Base-by-base conservation (phyloP, 768 basidiomycete species). In the Terana coerulea region DNA sequence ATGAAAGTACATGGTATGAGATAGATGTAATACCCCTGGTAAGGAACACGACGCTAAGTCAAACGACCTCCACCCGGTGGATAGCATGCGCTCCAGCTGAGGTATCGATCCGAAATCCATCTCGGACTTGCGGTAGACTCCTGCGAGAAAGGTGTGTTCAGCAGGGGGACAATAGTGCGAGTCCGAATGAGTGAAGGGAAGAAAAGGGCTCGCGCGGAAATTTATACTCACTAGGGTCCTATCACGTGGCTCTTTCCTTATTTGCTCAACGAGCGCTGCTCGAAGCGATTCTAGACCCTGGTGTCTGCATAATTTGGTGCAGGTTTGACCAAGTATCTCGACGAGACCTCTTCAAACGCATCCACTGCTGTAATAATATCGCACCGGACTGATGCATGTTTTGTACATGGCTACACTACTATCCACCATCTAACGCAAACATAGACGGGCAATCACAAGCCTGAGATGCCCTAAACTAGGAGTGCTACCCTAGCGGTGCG, bases 141-240 rank as follows among this genome's bases (percentile, higher is more conserved):
- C 68, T 69, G 64, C 67, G 69, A 65, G 61, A 67, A 60, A 54
- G 25, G 29, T 33, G 43, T 24, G 28, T 55, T 59, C 53, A 41
- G 64, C 66, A 70, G 66, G 69, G 64, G 69, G 67, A 70, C 69
- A 70, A 70, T 70, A 70, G 64, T 66, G 69, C 69, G 60, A 57
- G 67, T 60, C 67, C 69, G 58, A 68, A 68, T 68, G 68, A 68
- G 69, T 69, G 41, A 51, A 22, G 58, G 55, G 54, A 45, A 30
- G 42, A 55, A 51, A 35, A 26, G 31, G 8, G 3, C 14, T 14
- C 30, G 37, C 37, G 37, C 3, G 3, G 30, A 9, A 19, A 9
- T 46, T 29, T 46, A 46, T 33, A 46, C 5, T 5, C 8, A 14
- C 24, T 30, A 9, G 17, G 19, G n/a, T 11, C 3, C 5, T 11